Evolutionary conservation across 352 stramenopile genomes (phyloP).

Genomic region (Globisporangium carolinianum): DNA sequence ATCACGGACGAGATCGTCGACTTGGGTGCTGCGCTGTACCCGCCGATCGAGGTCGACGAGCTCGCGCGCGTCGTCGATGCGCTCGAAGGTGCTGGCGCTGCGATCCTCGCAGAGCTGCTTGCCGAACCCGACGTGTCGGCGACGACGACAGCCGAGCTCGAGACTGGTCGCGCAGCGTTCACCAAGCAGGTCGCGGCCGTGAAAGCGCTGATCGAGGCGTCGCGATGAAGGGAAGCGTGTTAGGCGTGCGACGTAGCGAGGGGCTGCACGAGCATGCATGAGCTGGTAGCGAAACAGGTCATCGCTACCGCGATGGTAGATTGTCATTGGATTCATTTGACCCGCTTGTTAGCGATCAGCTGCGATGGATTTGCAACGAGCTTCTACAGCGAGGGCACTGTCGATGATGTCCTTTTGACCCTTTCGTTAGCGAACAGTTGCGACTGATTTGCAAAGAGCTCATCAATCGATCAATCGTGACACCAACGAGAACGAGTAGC

Average conservation of each 20-base stretch:
- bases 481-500: too few relatives aligned
- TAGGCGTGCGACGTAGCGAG: constrained; percentile 1
- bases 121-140: constrained; percentile 42
- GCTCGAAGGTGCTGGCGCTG: constrained; percentile 24
- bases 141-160: constrained; percentile 27
- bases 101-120: constrained; percentile 39
- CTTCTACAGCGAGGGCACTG: too few relatives aligned
- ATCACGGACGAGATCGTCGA: constrained; percentile 72
- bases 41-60: constrained; percentile 61
- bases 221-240: constrained; percentile 14
- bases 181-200: constrained; percentile 43
- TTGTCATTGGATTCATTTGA: too few relatives aligned
- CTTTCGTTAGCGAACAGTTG: too few relatives aligned
- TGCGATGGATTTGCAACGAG: too few relatives aligned
- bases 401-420: too few relatives aligned
- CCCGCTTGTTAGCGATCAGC: too few relatives aligned
- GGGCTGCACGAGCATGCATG: too few relatives aligned
- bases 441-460: too few relatives aligned
- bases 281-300: too few relatives aligned
- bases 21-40: constrained; percentile 75
- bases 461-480: too few relatives aligned
- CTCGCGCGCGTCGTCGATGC: constrained; percentile 28
- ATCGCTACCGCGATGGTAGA: too few relatives aligned
- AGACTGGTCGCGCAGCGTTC: constrained; percentile 44
- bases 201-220: constrained; percentile 51